Base-by-base conservation (phyloP, 108 stramenopile species). In the Schizochytrium sp. region DNA sequence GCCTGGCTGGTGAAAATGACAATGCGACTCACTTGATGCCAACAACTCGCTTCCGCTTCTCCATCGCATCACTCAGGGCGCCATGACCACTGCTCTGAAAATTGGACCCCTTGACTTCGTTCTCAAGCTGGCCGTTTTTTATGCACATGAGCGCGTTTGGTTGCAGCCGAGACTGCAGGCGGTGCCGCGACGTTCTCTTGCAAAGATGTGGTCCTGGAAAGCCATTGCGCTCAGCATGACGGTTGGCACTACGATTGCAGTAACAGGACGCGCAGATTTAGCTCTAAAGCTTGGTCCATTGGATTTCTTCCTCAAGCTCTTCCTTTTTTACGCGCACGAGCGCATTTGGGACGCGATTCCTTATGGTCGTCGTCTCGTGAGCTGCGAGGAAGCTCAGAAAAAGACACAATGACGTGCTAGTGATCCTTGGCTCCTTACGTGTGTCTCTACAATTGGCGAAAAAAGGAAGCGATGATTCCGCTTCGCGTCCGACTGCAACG, bases 241-340 rank as follows among this genome's bases (percentile, higher is more conserved):
- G 25, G 28, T 83, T 6, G 45, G 19, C 19, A 83, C 76, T 8
- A 83, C 76, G 19, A 53, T 47, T 47, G 51, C 51, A 12, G 76
- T 83, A 12, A 83, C 76, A 16, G 76, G 76, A 10, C 45, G 76
- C 45, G n/a, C 51, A 12, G 51, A 83, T 53, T 18, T 83, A 6
- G 76, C 76, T 12, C 48, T 83, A 6, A 83, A 53, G 28, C 48
- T 83, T 4, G 76, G 76, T 4, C 51, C 76, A 53, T 1, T 45
- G 10, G 76, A 83, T 23, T 83, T 83, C 51, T 83, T 83, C 51
- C 12, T 83, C 76, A 83, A 83, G 23, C 51, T 83, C n/a, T 83
- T 83, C 51, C 45, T 83, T 23, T 83, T 21, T 83, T 83, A 83
- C 76, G 76, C 76, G 19, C 76, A 83, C 76, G 76, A 83, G 28